Evolutionary conservation across 768 basidiomycete genomes (phyloP).

Genomic region (Leccinum broughii): DNA sequence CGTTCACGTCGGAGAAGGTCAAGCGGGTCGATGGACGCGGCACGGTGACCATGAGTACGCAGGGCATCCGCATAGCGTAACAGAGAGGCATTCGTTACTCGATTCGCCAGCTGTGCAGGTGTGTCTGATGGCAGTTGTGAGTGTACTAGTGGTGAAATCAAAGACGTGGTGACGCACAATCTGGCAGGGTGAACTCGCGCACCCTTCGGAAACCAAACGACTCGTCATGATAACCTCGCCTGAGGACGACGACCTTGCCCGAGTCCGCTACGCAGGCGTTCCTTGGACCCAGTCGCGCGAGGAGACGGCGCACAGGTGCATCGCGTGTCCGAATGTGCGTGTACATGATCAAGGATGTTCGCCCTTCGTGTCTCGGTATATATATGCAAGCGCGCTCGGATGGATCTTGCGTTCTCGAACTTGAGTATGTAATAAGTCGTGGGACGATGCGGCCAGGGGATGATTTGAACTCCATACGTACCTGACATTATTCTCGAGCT

Average conservation of each 20-base stretch:
- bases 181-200: slow-evolving; percentile 62
- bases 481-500: background rate
- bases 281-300: slow-evolving; percentile 7
- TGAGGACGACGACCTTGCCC: slow-evolving; percentile 25
- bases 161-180: slow-evolving; percentile 51
- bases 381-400: slow-evolving; percentile 8
- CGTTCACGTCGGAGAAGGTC: slow-evolving; percentile 84
- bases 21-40: slow-evolving; percentile 83
- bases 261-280: background rate
- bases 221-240: slow-evolving; percentile 66
- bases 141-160: background rate
- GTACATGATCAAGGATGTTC: slow-evolving; percentile 14
- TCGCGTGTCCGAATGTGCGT: slow-evolving; percentile 17
- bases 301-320: slow-evolving; percentile 9
- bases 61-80: slow-evolving; percentile 89
- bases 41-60: slow-evolving; percentile 82
- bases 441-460: background rate
- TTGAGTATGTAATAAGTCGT: background rate
- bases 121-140: slow-evolving; percentile 48
- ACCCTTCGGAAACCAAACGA: slow-evolving; percentile 77
- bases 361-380: background rate
- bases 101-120: slow-evolving; percentile 61
- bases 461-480: too few relatives aligned
- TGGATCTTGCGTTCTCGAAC: slow-evolving; percentile 16
- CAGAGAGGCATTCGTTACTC: slow-evolving; percentile 71